Percentiles rank a stretch among this genome's conserved stretches.
Conservation (phyloP, 2,329 filamentous ascomycete genomes). For the Exophiala calicioides region DNA sequence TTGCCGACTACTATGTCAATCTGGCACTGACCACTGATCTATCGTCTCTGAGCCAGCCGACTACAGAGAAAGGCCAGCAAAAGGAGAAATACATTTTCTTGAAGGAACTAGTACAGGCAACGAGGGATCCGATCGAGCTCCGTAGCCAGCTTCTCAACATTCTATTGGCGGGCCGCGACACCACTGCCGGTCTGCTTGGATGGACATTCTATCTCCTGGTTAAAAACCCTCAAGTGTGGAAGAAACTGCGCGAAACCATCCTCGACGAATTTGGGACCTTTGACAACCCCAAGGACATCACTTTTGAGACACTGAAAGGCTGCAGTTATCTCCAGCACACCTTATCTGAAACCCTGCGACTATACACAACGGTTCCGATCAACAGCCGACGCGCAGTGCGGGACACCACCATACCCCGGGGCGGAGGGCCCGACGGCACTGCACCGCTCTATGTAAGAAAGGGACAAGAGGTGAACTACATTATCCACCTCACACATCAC, state of each 20-base stretch:
- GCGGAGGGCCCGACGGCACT: conserved; percentile 61
- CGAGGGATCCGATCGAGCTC: conserved; percentile 44
- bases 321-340: conserved; percentile 40
- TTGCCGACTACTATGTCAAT: conserved; percentile 53
- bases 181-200: conserved; percentile 50
- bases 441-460: conserved; percentile 43
- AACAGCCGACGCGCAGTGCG: conserved; percentile 44
- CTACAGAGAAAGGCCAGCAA: conserved; percentile 33
- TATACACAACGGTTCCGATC: conserved; percentile 50
- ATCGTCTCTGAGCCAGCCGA: conserved; percentile 32
- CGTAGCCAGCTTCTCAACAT: conserved; percentile 54
- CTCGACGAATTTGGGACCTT: conserved; percentile 46
- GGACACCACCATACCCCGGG: conserved; percentile 47
- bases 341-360: conserved; percentile 41
- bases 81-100: conserved; percentile 51
- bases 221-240: conserved; percentile 40
- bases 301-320: conserved; percentile 46
- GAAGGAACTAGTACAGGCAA: conserved; percentile 49
- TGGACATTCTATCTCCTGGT: conserved; percentile 52
- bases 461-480: conserved; percentile 47
- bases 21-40: conserved; percentile 36
- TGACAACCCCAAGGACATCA: conserved; percentile 40
- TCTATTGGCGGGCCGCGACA: conserved; percentile 56
- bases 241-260: conserved; percentile 39
- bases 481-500: conserved; percentile 53